Base-by-base conservation (phyloP, 768 basidiomycete species). In the Leucocoprinus sp. region DNA sequence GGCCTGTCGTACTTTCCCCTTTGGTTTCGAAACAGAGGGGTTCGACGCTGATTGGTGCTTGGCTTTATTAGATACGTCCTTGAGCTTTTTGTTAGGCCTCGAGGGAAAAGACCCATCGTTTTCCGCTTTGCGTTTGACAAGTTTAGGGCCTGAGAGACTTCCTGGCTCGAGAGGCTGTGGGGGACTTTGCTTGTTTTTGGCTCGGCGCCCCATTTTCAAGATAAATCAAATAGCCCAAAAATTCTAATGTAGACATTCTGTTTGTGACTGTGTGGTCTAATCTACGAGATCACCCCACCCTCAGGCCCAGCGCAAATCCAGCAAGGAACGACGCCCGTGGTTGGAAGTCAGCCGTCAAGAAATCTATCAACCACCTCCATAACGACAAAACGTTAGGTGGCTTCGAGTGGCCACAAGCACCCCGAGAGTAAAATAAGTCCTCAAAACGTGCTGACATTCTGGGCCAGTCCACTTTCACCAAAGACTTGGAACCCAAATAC, bases 341-440 rank as follows among this genome's bases (percentile, higher is more conserved):
- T 57, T 92, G 93, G 64, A 97, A 93, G 59, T 96, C 90, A 5
- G 92, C 87, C 0, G 86, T 88, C 61, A 97, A 64, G 66, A 97
- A 96, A 62, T 89, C 69, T 18, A 85, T 61, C 18, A 82, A 53
- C 74, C 81, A 80, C 29, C 58, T 71, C 76, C 84, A 89, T 19
- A 85, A 56, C 2, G 80, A 75, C 15, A 60, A 59, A 43, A 89
- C 61, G 3, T 77, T 88, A 1, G 87, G 84, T 2, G 89, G 72
- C 40, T 64, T 72, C 49, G 58, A 71, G 8, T 58, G 59, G 2
- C 83, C 84, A 0, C 68, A 60, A 5, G 70, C 64, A 37, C 88
- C 80, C 12, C 61, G 74, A 4, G 75, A 78, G 60, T 89, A 80
- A 60, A 91, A 82, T 28, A 76, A 50, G 45, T 74, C 74, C 58